These are phyloP conservation scores for Ascochyta rabiei DNA, from an alignment of 2,329 filamentous ascomycete genomes.

Conservation along the genomic window DNA sequence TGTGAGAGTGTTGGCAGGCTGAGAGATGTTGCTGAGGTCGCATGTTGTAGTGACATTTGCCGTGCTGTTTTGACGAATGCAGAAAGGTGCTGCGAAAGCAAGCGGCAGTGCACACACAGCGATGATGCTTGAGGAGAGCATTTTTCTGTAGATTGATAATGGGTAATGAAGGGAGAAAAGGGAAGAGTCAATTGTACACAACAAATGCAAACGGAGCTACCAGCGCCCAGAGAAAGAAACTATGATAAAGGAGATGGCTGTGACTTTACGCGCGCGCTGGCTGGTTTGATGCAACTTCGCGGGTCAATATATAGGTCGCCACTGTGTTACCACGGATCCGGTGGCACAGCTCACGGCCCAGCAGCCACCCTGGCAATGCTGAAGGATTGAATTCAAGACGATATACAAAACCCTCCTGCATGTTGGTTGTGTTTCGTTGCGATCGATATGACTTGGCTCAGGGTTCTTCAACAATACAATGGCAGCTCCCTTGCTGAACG, in stretches of 20 bases:
- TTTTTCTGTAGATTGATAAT: conserved; percentile 24
- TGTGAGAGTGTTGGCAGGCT: conserved; percentile 35
- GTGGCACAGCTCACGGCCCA: conserved; percentile 9
- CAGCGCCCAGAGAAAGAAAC: conserved; percentile 39
- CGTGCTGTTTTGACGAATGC: conserved; percentile 24
- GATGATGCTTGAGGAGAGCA: conserved; percentile 32
- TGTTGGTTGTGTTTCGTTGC: conserved; percentile 27
- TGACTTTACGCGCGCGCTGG: conserved; percentile 10
- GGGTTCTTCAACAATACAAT: conserved; percentile 4
- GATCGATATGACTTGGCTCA: conserved; percentile 15
- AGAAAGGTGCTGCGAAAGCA: conserved; percentile 29
- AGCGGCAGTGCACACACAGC: conserved; percentile 29
- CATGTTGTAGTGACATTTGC: conserved; percentile 23
- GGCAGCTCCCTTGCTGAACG: conserved; percentile 19
- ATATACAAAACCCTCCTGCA: conserved; percentile 16
- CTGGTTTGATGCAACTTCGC: conserved; percentile 14
- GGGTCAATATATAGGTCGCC: conserved; percentile 25
- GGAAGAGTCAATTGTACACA: conserved; percentile 13
- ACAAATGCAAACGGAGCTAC: conserved; percentile 33
- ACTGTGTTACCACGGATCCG: conserved; percentile 2
- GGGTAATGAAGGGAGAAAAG: neutral
- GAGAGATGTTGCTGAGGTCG: conserved; percentile 29
- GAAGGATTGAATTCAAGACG: conserved; percentile 10
- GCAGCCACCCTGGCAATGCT: conserved; percentile 4
- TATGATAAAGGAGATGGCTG: conserved; percentile 24